phyloP scores from a whole-genome alignment of 2,329 filamentous ascomycete species.

The Neonectria magnoliae region DNA sequence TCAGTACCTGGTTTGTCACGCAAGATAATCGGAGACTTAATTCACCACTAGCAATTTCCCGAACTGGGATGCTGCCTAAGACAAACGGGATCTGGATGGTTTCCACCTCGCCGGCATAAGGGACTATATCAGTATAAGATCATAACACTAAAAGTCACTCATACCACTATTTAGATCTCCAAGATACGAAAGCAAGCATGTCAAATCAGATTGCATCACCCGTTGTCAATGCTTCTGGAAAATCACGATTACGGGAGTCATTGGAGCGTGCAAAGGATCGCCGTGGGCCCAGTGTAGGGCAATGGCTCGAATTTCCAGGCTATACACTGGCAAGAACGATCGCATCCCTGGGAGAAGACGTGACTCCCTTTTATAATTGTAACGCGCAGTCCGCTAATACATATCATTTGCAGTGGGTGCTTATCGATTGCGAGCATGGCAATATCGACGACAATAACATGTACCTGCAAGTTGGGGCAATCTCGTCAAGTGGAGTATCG shows the following conservation, averaged over 20 bases:
- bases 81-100: no score
- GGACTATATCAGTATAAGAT: neutral
- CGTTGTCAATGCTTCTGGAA: conserved; percentile 31
- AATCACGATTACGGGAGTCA: conserved; percentile 42
- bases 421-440: conserved; percentile 60
- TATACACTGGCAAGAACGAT: conserved; percentile 45
- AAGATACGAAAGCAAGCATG: neutral
- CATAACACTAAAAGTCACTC: no score
- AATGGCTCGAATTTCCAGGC: conserved; percentile 37
- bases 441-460: conserved; percentile 54
- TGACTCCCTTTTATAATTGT: conserved; percentile 3
- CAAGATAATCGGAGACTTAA: no score
- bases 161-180: no score
- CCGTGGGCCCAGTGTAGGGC: conserved; percentile 37
- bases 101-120: neutral
- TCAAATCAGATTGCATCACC: conserved; percentile 26
- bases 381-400: neutral
- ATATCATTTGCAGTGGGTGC: conserved; percentile 55
- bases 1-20: neutral
- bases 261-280: conserved; percentile 43
- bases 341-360: conserved; percentile 44
- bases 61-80: no score
- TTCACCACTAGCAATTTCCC: no score
- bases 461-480: conserved; percentile 58
- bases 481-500: conserved; percentile 49